Evolutionary conservation across 345 rosid species (phyloP).

Genomic region (Linum tenue): DNA sequence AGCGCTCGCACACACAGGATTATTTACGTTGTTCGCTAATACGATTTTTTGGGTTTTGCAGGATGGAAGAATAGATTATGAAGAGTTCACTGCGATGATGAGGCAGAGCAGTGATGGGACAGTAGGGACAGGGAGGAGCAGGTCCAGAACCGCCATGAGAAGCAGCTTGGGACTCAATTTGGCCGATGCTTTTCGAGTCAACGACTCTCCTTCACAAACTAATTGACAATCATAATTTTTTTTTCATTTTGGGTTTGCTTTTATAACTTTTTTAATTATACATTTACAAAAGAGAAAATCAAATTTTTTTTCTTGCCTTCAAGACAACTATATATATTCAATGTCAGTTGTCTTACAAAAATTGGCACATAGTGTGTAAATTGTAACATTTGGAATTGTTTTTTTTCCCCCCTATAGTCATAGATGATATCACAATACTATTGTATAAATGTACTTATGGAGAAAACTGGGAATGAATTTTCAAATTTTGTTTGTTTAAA

Average conservation of each 20-base stretch:
- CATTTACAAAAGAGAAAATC: background rate
- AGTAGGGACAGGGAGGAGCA: constrained; percentile 45
- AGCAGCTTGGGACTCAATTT: constrained; percentile 55
- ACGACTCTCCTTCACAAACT: constrained; percentile 16
- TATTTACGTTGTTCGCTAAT: background rate
- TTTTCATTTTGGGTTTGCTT: background rate
- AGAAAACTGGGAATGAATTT: background rate
- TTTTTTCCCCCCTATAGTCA: background rate
- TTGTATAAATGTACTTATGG: background rate
- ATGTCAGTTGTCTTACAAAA: no score
- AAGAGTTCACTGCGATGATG: constrained; percentile 88
- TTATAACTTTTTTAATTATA: no score
- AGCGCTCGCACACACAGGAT: background rate
- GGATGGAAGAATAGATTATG: constrained; percentile 88
- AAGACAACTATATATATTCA: background rate
- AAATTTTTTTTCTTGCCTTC: background rate
- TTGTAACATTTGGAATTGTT: background rate
- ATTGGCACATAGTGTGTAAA: background rate
- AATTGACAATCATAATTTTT: constrained; percentile 5
- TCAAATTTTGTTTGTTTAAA: no score
- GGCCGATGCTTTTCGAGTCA: constrained; percentile 60
- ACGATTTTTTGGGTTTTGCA: constrained; percentile 12
- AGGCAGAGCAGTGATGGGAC: constrained; percentile 42
- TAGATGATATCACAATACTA: background rate
- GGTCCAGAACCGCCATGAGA: constrained; percentile 46